Evolutionary conservation across 257 asterid genomes (phyloP), one percentile per base, ranked within the genome.

Genomic region (Ajuga chamaepitys): DNA sequence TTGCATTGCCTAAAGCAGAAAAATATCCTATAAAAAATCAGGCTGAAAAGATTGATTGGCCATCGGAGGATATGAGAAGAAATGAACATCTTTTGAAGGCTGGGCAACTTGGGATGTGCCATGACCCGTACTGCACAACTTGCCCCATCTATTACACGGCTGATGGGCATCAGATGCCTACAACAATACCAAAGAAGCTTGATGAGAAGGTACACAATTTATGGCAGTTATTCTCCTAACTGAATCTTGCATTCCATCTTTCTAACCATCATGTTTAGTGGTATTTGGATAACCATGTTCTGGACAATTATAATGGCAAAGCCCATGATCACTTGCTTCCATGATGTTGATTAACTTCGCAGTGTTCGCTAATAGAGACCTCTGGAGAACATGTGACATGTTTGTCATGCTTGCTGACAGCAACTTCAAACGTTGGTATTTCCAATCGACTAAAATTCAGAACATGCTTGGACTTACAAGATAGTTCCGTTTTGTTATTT

Each of bases 41-140:
- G 62, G 45, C 13, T 53, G 73, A 66, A 42, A 65, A 59, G 16
- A 73, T 75, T 62, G 86, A 62, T 41, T 30, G 37, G 37, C 5
- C 1, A 26, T 66, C 42, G 59, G 77, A 75, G 41, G 70, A 73
- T 53, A 57, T 22, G 28, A 83, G 75, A 5, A 85, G 69, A 71
- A 87, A 87, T 54, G 97, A 85, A 37, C 86, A 87, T 78, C 93
- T 89, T 34, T 60, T 87, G 81, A 89, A 60, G 71, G 89, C 97
- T 21, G 98, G 98, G 64, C 97, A 78, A 48, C 76, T 89, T 61
- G 98, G 98, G 37, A 86, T 74, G 95, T 92, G 98, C 80, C 81
- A 70, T 30, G 96, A 92, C 71, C 97, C 96, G 2, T 89, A 85
- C 56, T 92, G 98, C 86, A 87, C 97, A 20, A 85, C 91, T 46